Evolutionary conservation across 2,329 filamentous ascomycete genomes (phyloP), one percentile per base, ranked within the genome.

Genomic region (Pseudopithomyces maydicus): DNA sequence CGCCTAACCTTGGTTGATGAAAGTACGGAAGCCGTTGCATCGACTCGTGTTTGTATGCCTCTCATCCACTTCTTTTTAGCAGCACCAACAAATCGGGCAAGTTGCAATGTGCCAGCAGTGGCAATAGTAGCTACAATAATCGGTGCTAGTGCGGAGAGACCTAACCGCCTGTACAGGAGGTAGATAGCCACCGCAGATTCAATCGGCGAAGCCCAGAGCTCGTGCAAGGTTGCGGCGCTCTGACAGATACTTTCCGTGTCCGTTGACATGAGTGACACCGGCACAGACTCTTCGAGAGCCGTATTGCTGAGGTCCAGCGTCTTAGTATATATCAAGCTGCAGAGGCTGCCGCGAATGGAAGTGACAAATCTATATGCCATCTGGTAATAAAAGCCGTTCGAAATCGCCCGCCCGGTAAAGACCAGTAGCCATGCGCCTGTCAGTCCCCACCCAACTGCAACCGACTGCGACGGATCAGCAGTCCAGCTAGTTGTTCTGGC

Each of bases 11-110:
- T 29, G 26, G 8, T 29, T 8, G 26, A 29, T 2, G 66, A 63
- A 22, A 79, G 69, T 20, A 71, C 64, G 2, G 56, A 65, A 10
- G 71, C 59, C 1, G 70, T 75, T 15, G 66, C 48, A 20, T 63
- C 64, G 26, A 74, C 65, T 10, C 72, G 58, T 19, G 55, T 65
- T 41, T 75, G 66, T 7, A 72, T 67, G 2, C 47, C 56, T 3
- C 57, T 36, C 56, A 74, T 64, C 71, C 71, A 74, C 1, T 48
- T 45, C 29, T 58, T 60, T 45, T 74, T 68, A 1, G 58, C 53
- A 29, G 65, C 55, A 3, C 66, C 69, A n/a, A 59, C 68, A 22
- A 57, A 70, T 15, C 59, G 65, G 1, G 63, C 55, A 2, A 73
- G 38, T 1, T 23, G 61, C 20, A 70, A 52, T n/a, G 56, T 52